Percentiles rank a stretch among this genome's conserved stretches.
These are phyloP conservation scores for Chernovozyma aurita DNA, from an alignment of 1,139 yeast species.

Conservation along the genomic window DNA sequence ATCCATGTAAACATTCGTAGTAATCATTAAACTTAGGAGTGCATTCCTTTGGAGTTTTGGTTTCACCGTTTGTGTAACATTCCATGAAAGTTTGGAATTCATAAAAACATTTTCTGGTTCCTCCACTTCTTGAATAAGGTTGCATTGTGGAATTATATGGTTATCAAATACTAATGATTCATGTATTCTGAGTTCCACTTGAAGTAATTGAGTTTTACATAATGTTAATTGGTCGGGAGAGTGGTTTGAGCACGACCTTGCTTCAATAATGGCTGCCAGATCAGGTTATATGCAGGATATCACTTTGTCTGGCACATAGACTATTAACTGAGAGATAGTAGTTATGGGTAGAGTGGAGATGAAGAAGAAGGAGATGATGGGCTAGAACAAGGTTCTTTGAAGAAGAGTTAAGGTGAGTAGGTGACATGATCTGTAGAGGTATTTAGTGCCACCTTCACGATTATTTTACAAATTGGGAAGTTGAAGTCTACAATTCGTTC, in stretches of 20 bases:
- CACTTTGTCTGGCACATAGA: neutral
- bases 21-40: constrained; percentile 45
- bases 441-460: too few species aligned
- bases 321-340: neutral
- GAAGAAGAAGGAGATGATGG: too few species aligned
- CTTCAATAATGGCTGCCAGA: neutral
- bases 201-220: too few species aligned
- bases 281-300: too few species aligned
- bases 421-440: too few species aligned
- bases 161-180: neutral
- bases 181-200: neutral
- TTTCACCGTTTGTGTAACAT: constrained; percentile 46
- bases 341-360: too few species aligned
- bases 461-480: too few species aligned
- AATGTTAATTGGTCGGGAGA: constrained; percentile 4
- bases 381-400: too few species aligned
- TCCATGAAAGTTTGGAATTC: constrained; percentile 45
- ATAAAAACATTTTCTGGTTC: constrained; percentile 48
- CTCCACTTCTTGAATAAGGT: constrained; percentile 48
- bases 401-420: too few species aligned
- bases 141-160: constrained; percentile 37
- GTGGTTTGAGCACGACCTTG: neutral
- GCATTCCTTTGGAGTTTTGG: constrained; percentile 39
- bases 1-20: constrained; percentile 47
- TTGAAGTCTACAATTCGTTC: too few species aligned